Evolutionary conservation across 2,329 filamentous ascomycete species (phyloP).

Genomic region (Triangularia verruculosa): DNA sequence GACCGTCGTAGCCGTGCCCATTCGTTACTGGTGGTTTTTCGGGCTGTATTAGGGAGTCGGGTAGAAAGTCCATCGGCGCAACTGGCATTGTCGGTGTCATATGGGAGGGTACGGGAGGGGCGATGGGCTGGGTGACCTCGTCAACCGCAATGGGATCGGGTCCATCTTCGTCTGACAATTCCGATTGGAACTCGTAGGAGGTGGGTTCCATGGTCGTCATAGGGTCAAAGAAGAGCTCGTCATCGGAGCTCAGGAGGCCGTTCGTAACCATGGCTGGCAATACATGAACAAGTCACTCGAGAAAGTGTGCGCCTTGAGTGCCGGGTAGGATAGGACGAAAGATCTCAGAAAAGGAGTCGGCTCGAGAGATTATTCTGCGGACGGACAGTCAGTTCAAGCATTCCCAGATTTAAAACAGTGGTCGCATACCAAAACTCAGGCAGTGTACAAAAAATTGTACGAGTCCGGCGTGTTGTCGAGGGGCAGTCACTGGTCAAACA

Average conservation of each 20-base stretch:
- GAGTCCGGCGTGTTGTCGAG: background rate
- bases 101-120: background rate
- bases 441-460: background rate
- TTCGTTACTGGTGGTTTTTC: background rate
- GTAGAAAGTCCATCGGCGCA: background rate
- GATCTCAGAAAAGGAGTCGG: background rate
- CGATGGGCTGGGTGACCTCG: constrained; percentile 5
- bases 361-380: background rate
- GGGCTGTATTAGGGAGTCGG: background rate
- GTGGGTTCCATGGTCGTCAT: constrained; percentile 6
- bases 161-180: constrained; percentile 23
- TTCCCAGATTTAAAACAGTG: background rate
- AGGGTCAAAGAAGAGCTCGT: constrained; percentile 17
- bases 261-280: background rate
- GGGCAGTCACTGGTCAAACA: background rate
- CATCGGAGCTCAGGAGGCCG: constrained; percentile 15
- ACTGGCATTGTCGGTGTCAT: background rate
- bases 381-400: background rate
- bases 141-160: constrained; percentile 14
- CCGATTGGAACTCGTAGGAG: constrained; percentile 23
- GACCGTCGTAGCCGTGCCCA: background rate
- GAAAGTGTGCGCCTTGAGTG: background rate
- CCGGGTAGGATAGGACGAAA: background rate
- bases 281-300: background rate
- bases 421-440: background rate